A percentile compares a stretch with the other conserved stretches of the same genome.
Conservation (phyloP, 2,329 filamentous ascomycete genomes). For the Sclerotiophoma versabilis region DNA sequence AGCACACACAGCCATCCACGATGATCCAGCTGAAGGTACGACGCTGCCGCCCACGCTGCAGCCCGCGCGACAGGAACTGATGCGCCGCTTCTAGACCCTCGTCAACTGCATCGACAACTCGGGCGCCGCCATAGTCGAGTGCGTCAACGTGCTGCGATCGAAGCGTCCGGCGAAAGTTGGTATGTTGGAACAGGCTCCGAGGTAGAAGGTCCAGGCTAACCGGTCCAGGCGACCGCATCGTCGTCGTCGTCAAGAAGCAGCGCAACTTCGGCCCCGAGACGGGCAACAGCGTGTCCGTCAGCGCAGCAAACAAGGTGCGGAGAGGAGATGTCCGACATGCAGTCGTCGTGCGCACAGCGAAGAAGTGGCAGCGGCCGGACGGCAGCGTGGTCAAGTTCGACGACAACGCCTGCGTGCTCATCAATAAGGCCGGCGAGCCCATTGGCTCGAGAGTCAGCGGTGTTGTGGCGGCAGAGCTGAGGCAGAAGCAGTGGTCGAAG, state of each 20-base stretch:
- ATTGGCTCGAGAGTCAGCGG: constrained; percentile 80
- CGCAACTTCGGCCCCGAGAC: constrained; percentile 76
- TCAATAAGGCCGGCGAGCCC: constrained; percentile 96
- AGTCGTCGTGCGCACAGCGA: constrained; percentile 88
- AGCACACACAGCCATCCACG: constrained; percentile 18
- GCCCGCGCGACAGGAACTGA: constrained; percentile 51
- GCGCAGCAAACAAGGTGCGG: constrained; percentile 88
- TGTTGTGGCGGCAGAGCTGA: constrained; percentile 87
- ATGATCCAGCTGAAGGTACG: constrained; percentile 52
- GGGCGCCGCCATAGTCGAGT: constrained; percentile 95
- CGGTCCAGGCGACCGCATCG: constrained; percentile 84
- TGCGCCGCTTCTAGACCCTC: constrained; percentile 76
- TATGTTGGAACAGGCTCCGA: constrained; percentile 55
- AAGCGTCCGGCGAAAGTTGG: constrained; percentile 89
- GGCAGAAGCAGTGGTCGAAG: constrained; percentile 96
- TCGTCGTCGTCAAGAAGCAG: constrained; percentile 97
- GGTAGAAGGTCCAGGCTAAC: constrained; percentile 11
- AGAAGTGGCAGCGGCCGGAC: constrained; percentile 86
- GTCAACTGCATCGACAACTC: constrained; percentile 99
- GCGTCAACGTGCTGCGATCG: constrained; percentile 89
- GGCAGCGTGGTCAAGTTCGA: constrained; percentile 92
- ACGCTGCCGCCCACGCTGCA: not conserved
- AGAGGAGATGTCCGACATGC: constrained; percentile 96
- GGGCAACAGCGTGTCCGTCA: constrained; percentile 73
- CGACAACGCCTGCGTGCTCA: constrained; percentile 96